Evolutionary conservation across 805 yeast genomes (phyloP).

Genomic region (Wickerhamiella azyma): DNA sequence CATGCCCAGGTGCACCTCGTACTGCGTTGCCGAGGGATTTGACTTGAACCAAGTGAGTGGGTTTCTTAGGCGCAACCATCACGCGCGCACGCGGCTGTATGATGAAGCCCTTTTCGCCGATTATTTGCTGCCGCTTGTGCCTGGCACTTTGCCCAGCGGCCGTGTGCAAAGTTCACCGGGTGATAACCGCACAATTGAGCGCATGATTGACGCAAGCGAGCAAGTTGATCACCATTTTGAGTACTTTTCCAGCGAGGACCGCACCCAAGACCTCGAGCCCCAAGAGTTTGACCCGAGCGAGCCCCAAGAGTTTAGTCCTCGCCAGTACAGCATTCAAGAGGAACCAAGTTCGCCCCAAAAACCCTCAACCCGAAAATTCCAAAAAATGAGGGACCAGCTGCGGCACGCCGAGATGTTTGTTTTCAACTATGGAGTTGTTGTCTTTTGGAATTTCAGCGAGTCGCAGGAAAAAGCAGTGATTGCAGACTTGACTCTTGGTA

Average conservation of each 20-base stretch:
- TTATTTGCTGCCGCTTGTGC: conserved; percentile 70
- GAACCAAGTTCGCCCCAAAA: not conserved
- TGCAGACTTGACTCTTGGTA: conserved; percentile 66
- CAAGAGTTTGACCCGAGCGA: conserved; percentile 77
- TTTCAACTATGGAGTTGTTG: conserved; percentile 88
- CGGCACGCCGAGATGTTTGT: conserved; percentile 71
- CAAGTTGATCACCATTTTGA: conserved; percentile 86
- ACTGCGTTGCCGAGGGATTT: conserved; percentile 74
- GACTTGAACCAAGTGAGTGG: conserved; percentile 47
- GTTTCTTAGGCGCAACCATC: conserved; percentile 57
- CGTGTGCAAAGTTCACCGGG: conserved; percentile 26
- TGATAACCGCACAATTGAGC: conserved; percentile 47
- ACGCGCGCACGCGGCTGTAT: conserved; percentile 72
- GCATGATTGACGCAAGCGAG: conserved; percentile 64
- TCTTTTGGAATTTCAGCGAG: conserved; percentile 93
- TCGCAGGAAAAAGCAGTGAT: conserved; percentile 82
- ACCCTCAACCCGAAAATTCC: conserved; percentile 26
- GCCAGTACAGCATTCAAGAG: not conserved
- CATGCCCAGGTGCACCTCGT: conserved; percentile 81
- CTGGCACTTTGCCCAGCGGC: conserved; percentile 40
- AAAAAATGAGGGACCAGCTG: conserved; percentile 18
- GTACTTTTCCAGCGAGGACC: conserved; percentile 49
- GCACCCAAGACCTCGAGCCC: conserved; percentile 32
- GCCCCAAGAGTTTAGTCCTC: conserved; percentile 69
- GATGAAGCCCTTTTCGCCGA: conserved; percentile 92